These are phyloP conservation scores for Salix dunnii DNA, from an alignment of 345 rosid genomes.

Conservation along the genomic window DNA sequence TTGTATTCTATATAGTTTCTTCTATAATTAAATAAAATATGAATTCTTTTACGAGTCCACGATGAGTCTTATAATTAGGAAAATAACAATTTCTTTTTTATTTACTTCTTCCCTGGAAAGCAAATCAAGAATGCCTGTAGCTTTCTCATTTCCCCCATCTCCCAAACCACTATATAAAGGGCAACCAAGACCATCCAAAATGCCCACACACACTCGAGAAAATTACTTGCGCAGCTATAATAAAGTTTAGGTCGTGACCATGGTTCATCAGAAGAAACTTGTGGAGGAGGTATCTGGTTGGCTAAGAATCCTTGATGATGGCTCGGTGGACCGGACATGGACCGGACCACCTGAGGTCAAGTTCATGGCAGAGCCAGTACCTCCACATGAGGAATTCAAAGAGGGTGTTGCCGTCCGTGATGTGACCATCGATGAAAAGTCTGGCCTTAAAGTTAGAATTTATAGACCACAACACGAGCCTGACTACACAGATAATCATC, in stretches of 20 bases:
- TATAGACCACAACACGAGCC: slow-evolving; percentile 36
- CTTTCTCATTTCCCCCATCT: background rate
- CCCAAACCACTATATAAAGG: background rate
- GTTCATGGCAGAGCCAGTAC: slow-evolving; percentile 54
- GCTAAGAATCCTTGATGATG: slow-evolving; percentile 53
- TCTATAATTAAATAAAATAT: no score
- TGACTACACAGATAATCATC: no score
- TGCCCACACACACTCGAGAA: background rate
- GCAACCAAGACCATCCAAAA: background rate
- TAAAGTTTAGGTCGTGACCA: background rate
- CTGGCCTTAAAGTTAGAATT: slow-evolving; percentile 43
- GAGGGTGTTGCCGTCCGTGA: slow-evolving; percentile 51
- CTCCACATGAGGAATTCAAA: slow-evolving; percentile 42
- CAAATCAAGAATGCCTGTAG: background rate
- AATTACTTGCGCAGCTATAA: background rate
- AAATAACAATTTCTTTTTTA: background rate
- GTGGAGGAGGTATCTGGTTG: slow-evolving; percentile 66
- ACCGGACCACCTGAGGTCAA: slow-evolving; percentile 56
- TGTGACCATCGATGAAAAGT: slow-evolving; percentile 24
- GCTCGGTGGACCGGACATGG: slow-evolving; percentile 62
- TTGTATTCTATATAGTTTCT: no score
- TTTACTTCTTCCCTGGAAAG: background rate
- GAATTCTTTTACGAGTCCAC: no score
- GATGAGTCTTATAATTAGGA: no score
- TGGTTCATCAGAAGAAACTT: slow-evolving; percentile 31